Evolutionary conservation across 108 stramenopile species (phyloP).

Genomic region (Schizochytrium sp.): DNA sequence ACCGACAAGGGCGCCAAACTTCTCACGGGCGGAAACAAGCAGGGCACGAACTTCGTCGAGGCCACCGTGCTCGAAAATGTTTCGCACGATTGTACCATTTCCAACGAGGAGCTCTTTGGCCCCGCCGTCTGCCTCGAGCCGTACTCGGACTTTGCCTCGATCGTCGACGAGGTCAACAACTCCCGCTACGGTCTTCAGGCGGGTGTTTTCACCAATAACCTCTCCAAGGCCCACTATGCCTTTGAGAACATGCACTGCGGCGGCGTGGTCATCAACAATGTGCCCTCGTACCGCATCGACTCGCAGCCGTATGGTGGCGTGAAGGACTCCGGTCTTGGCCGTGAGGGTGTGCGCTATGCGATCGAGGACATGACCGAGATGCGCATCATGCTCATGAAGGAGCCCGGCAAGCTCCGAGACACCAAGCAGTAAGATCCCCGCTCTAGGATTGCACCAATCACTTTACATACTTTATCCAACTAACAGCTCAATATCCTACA

Average conservation of each 20-base stretch:
- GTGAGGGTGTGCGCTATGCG: conserved; percentile 19
- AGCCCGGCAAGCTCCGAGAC: neutral
- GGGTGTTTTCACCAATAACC: conserved; percentile 31
- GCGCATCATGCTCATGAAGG: conserved; percentile 6
- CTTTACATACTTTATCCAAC: no score
- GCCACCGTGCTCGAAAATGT: neutral
- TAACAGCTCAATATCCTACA: no score
- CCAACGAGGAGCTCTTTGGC: conserved; percentile 12
- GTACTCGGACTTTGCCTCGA: conserved; percentile 1
- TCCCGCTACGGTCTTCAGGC: conserved; percentile 30
- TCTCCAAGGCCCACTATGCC: conserved; percentile 28
- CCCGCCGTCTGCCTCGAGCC: neutral
- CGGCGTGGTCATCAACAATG: conserved; percentile 14
- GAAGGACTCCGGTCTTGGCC: conserved; percentile 21
- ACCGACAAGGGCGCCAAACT: neutral
- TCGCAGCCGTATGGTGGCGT: conserved; percentile 29
- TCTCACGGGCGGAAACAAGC: neutral
- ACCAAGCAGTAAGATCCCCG: no score
- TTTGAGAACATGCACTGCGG: conserved; percentile 28
- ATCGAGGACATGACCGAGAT: conserved; percentile 25
- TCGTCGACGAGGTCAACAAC: conserved; percentile 24
- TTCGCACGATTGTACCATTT: neutral
- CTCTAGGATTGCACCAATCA: no score
- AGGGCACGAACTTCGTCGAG: neutral
- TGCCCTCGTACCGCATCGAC: conserved; percentile 26